Evolutionary conservation across 208 protist species (phyloP), one percentile per base, ranked within the genome.

Genomic region (Vickermania ingenoplastis): DNA sequence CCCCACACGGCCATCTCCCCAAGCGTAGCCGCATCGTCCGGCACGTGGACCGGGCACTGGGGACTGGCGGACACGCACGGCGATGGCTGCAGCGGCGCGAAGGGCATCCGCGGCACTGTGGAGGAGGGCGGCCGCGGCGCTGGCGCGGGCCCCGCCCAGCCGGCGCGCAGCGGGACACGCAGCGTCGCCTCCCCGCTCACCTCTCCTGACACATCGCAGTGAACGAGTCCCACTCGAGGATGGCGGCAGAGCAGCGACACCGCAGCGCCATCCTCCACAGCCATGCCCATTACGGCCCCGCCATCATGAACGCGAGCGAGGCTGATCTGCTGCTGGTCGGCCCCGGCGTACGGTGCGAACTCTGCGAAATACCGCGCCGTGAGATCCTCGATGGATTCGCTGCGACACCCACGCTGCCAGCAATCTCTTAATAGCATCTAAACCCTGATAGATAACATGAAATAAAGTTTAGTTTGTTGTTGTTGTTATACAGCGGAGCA

Each of bases 281-380:
- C 51, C 2, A 70, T 57, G 36, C 86, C 51, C 17, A 63, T 54
- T 3, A 79, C 57, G 4, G 65, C 63, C 0, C 60, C 73, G 26
- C 55, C 30, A 23, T 54, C 57, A n/a, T 77, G 55, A 21, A 76
- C 75, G n/a, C 75, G 71, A 7, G 64, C 67, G 52, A 90, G 25
- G 31, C 78, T 66, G 11, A 85, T 25, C 27, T 77, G 78, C 57
- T 82, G 78, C 50, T 86, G 75, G 28, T 93, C 86, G 2, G 86
- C 86, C 2, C 78, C 80, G 5, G 78, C 86, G 65, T 90, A 93
- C 2, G 86, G 86, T 1, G 86, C 77, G 59, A 93, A 90, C 66
- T 89, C 80, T 27, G 57, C 61, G 53, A 93, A 90, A 24, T 63
- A 70, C 57, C 63, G 68, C 52, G 68, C 69, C 49, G 88, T 85